Base-by-base conservation (phyloP, 2,329 filamentous ascomycete species). In the Fusarium illudens region DNA sequence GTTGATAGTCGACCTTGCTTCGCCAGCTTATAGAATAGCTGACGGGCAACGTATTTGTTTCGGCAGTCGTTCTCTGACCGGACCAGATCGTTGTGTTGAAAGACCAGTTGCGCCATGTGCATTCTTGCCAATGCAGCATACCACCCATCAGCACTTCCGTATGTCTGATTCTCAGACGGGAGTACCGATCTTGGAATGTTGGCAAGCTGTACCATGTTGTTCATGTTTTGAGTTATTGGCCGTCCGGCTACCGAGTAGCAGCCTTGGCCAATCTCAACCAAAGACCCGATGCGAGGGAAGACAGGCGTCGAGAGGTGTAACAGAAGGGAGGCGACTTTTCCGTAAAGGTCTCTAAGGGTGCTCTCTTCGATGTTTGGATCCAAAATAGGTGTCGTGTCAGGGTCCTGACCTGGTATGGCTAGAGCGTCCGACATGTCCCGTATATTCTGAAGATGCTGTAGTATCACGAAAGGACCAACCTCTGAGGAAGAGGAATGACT, bases 221-320 rank as follows among this genome's bases (percentile, higher is more conserved):
- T 82, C 79, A 84, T 82, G 57, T 81, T 80, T 4, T 77, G 70
- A 1, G 78, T 80, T 5, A 84, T 55, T 4, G 81, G 80, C 20
- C 79, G 74, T 34, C 71, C 62, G 11, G 54, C 65, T 8, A 79
- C 75, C 30, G 67, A 61, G 71, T 72, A 75, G 8, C 32, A 60
- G 20, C 70, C 69, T 9, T 71, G 57, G 4, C 67, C 62, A 4
- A 60, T 33, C 55, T 79, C 62, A 30, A 60, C 39, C 0, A 83
- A 68, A 10, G 76, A 79, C 6, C 81, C 81, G 15, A 84, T 83
- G 29, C 68, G 67, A 22, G 73, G 29, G 32, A 82, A 78, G 2
- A 65, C 75, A 1, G 71, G 66, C 13, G 22, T 65, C 6, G 71
- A 77, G 4, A 84, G 73, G 57, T 82, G 75, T 4, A 84, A 67